A percentile compares a stretch with the other conserved stretches of the same genome.
Evolutionary conservation across 306 rosid genomes (phyloP).

Genomic region (Acmispon strigosus): DNA sequence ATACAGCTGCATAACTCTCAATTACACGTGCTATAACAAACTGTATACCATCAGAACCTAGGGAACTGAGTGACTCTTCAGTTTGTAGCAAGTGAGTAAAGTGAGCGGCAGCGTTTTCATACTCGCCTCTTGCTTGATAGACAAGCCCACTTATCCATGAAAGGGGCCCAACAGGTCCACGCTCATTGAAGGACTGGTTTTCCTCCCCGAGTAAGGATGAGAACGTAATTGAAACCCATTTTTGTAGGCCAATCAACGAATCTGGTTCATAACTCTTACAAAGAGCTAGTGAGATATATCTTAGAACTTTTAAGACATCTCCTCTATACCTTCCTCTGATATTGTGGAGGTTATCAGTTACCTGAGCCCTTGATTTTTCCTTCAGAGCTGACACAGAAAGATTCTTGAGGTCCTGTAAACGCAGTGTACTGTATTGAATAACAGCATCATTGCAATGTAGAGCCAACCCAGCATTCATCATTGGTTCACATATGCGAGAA

Average conservation of each 20-base stretch:
- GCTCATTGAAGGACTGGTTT: constrained; percentile 40
- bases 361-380: constrained; percentile 79
- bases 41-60: constrained; percentile 93
- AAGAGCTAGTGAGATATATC: constrained; percentile 72
- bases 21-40: constrained; percentile 81
- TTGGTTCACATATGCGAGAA: constrained; percentile 97
- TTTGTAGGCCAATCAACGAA: constrained; percentile 72
- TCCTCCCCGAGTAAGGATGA: constrained; percentile 68
- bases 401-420: constrained; percentile 75
- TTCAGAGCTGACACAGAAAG: constrained; percentile 47
- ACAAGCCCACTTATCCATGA: constrained; percentile 87
- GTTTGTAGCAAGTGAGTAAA: constrained; percentile 69
- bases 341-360: constrained; percentile 48
- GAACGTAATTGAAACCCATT: constrained; percentile 70
- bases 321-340: constrained; percentile 51
- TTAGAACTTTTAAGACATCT: constrained; percentile 66
- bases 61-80: constrained; percentile 68
- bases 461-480: constrained; percentile 98
- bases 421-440: constrained; percentile 79
- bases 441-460: constrained; percentile 80
- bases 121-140: constrained; percentile 80
- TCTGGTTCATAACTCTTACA: constrained; percentile 76
- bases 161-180: constrained; percentile 43
- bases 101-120: constrained; percentile 89
- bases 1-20: constrained; percentile 82